A percentile compares a stretch with the other conserved stretches of the same genome.
Evolutionary conservation across 306 rosid genomes (phyloP).

Genomic region (Acacia crassicarpa): DNA sequence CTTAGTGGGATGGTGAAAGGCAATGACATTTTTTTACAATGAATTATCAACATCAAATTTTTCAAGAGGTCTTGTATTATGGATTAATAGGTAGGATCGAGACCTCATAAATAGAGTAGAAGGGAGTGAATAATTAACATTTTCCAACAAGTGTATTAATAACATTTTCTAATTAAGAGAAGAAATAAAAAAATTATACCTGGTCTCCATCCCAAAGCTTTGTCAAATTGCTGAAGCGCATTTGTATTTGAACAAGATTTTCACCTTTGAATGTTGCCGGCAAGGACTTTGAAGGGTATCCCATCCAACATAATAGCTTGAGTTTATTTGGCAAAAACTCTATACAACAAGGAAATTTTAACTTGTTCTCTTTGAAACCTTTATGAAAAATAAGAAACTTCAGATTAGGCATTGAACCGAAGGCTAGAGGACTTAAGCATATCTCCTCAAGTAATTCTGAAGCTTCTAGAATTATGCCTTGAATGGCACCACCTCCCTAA

Average conservation of each 20-base stretch:
- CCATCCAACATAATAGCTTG: fast-evolving
- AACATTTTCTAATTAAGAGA: neutral
- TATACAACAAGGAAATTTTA: neutral
- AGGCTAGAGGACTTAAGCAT: neutral
- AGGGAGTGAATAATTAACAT: neutral
- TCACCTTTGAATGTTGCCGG: neutral
- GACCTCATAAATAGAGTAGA: neutral
- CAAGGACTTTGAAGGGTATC: neutral
- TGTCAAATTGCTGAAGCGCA: neutral
- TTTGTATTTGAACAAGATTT: neutral
- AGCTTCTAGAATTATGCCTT: neutral
- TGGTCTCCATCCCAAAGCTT: constrained; percentile 15
- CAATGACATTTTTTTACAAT: neutral
- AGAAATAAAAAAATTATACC: neutral
- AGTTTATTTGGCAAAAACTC: neutral
- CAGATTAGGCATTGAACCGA: neutral
- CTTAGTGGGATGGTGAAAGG: too few species aligned
- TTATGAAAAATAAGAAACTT: neutral
- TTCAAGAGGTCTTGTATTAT: neutral
- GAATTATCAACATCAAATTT: neutral
- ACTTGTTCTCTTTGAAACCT: neutral
- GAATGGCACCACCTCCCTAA: neutral
- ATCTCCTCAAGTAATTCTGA: neutral
- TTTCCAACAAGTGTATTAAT: neutral
- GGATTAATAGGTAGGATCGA: too few species aligned